Evolutionary conservation across 2,329 filamentous ascomycete genomes (phyloP), one percentile per base, ranked within the genome.

Genomic region (Scolecobasidium constrictum): DNA sequence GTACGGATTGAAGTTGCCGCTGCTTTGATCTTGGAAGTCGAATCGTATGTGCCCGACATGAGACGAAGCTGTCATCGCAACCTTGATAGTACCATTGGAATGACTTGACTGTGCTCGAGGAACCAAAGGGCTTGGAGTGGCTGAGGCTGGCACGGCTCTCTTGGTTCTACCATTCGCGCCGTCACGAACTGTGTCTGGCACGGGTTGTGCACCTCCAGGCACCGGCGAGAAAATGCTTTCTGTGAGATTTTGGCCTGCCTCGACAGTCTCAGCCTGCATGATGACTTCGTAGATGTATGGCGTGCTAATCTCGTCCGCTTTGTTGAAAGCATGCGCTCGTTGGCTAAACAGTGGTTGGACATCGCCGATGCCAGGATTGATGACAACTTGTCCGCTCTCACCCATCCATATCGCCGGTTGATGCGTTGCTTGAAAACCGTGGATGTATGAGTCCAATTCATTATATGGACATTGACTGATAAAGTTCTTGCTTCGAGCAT

Each of bases 331-430:
- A 20, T 66, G 52, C 4, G 60, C 67, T 4, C 66, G 54, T 35
- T 67, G 57, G 34, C 62, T 53, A 46, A 71, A 71, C 5, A 62
- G 47, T 1, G 55, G 46, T 41, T 50, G 44, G 5, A 56, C 49
- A 11, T 51, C 46, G 7, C 59, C 57, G 34, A 65, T 53, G 0
- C 67, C 64, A 0, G 67, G 61, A 31, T 53, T 57, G 3, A 71
- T 36, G 3, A 69, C 62, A 1, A 67, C 56, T 49, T 69, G 66
- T 5, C 68, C 67, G 9, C 62, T 57, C 49, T 71, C 67, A 3
- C 67, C 68, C 65, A 71, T 71, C 67, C 68, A 70, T n/a, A 71
- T 71, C 0, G 68, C 68, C 0, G 68, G 68, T 47, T 71, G 67
- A 43, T 71, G 67, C 1, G 67, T 70, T 6, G 66, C 67, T 49